These are phyloP conservation scores for Gossypium rotundifolium DNA, from an alignment of 345 rosid species.

Conservation along the genomic window DNA sequence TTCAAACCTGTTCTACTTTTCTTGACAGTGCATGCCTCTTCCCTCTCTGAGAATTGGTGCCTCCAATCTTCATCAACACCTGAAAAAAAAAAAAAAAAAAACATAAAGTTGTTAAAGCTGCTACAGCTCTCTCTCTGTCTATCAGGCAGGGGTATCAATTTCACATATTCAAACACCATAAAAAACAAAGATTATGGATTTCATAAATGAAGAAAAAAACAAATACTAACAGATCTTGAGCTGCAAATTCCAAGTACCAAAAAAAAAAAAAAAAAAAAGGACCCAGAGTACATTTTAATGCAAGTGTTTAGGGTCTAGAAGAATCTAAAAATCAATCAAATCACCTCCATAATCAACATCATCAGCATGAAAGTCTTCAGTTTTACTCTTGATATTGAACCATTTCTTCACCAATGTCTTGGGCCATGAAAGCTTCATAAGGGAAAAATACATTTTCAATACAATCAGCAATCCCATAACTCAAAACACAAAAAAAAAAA, in stretches of 20 bases:
- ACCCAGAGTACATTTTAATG: conserved; percentile 17
- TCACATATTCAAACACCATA: conserved; percentile 31
- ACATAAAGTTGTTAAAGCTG: conserved; percentile 52
- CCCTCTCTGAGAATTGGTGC: conserved; percentile 53
- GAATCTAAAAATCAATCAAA: conserved; percentile 20
- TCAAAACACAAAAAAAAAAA: neutral
- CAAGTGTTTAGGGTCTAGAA: conserved; percentile 19
- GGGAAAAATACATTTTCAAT: conserved; percentile 4
- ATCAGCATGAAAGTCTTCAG: conserved; percentile 81
- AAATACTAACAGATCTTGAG: conserved; percentile 31
- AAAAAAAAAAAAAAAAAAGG: neutral
- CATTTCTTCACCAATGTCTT: conserved; percentile 94
- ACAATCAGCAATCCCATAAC: conserved; percentile 11
- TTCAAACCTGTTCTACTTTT: conserved; percentile 81
- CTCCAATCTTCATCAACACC: conserved; percentile 77
- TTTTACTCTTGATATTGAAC: conserved; percentile 83
- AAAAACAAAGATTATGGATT: conserved; percentile 22
- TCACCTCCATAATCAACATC: conserved; percentile 49
- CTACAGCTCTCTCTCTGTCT: conserved; percentile 30
- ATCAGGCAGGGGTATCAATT: conserved; percentile 31
- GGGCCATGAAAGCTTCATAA: conserved; percentile 84
- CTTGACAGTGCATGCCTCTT: conserved; percentile 78
- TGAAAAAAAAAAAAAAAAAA: conserved; percentile 63
- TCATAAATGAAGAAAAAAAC: conserved; percentile 29
- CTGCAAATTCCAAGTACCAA: conserved; percentile 20